These are phyloP conservation scores for Globisporangium orthogonon DNA, from an alignment of 352 stramenopile genomes.

Conservation along the genomic window DNA sequence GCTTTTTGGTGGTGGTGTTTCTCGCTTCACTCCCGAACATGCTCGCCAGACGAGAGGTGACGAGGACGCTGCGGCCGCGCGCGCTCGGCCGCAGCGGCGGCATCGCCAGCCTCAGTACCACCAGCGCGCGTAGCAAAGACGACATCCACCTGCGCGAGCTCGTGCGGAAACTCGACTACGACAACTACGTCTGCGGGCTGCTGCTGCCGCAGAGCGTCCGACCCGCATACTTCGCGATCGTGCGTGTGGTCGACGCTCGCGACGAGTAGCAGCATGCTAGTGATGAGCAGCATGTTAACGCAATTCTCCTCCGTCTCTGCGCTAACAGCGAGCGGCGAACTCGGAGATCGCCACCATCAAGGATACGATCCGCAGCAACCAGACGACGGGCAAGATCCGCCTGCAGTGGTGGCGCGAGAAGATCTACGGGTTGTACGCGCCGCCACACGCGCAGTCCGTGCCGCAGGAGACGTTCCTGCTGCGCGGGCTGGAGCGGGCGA, in stretches of 20 bases:
- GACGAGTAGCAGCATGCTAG: neutral
- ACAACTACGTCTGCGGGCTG: constrained; percentile 74
- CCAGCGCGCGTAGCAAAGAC: neutral
- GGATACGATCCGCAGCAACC: constrained; percentile 82
- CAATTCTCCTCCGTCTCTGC: neutral
- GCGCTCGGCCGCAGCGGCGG: neutral
- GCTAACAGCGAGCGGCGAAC: constrained; percentile 77
- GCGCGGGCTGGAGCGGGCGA: constrained; percentile 49
- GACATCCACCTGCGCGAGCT: constrained; percentile 3
- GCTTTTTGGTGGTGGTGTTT: neutral
- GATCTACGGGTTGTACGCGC: constrained; percentile 65
- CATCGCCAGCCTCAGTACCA: neutral
- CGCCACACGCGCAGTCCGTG: constrained; percentile 3
- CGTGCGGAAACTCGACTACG: constrained; percentile 63
- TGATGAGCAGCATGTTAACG: neutral
- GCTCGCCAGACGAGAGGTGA: neutral
- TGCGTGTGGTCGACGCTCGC: constrained; percentile 16
- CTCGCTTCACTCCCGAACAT: neutral
- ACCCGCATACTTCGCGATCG: constrained; percentile 74
- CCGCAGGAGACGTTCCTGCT: constrained; percentile 59
- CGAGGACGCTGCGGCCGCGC: neutral
- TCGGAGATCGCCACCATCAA: constrained; percentile 88
- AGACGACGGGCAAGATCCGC: constrained; percentile 83
- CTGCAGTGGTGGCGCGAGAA: constrained; percentile 91
- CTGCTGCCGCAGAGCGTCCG: constrained; percentile 61